A percentile compares a stretch with the other conserved stretches of the same genome.
Conservation (phyloP, 2,329 filamentous ascomycete genomes). For the Trichoderma koningii region DNA sequence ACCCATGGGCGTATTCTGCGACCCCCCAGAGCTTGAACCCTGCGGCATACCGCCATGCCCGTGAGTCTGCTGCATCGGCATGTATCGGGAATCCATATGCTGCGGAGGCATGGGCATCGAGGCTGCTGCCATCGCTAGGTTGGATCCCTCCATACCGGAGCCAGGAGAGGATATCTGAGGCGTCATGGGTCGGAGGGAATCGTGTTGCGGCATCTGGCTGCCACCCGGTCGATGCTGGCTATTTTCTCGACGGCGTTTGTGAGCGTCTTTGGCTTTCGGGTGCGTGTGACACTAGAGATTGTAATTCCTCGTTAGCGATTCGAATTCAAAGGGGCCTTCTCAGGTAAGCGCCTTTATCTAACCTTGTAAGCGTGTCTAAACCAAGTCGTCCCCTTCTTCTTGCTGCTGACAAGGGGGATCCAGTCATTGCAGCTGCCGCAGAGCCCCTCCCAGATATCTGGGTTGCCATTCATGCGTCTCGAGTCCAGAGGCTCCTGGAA, state of each 20-base stretch:
- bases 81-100: conserved; percentile 18
- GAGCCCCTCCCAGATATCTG: conserved; percentile 78
- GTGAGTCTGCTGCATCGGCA: conserved; percentile 23
- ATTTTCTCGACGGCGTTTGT: conserved; percentile 67
- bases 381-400: conserved; percentile 92
- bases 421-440: conserved; percentile 79
- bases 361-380: conserved; percentile 89
- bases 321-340: no score
- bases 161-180: conserved; percentile 30
- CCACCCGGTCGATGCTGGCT: conserved; percentile 52
- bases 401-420: conserved; percentile 79
- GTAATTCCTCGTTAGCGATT: conserved; percentile 30
- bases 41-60: conserved; percentile 13
- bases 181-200: conserved; percentile 43
- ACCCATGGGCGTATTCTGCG: not conserved
- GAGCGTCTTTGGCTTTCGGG: conserved; percentile 69
- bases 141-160: conserved; percentile 15
- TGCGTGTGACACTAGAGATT: conserved; percentile 65
- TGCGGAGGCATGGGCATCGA: conserved; percentile 23
- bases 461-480: conserved; percentile 75
- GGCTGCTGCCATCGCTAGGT: conserved; percentile 14
- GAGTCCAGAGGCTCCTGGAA: conserved; percentile 78
- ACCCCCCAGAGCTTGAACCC: conserved; percentile 3
- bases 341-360: conserved; percentile 31
- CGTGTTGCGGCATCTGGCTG: conserved; percentile 41